Conservation (phyloP, 2,329 filamentous ascomycete genomes). For the Hypoxylon sp. region DNA sequence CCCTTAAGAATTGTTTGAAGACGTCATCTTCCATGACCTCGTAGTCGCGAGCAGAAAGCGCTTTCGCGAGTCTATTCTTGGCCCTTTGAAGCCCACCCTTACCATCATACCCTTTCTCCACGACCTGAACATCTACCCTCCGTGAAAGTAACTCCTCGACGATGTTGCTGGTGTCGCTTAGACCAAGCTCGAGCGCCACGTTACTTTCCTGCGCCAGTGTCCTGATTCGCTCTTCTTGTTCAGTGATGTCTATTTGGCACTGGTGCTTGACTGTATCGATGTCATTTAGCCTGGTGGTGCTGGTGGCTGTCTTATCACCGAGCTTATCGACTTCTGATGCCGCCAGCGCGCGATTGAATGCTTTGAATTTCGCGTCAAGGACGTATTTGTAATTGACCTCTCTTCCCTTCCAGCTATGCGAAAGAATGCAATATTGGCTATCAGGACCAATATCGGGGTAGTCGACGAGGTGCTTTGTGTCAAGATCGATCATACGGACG, state of each 20-base stretch:
- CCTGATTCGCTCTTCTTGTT: conserved; percentile 31
- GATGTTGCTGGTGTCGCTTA: conserved; percentile 11
- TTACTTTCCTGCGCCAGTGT: conserved; percentile 15
- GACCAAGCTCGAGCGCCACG: conserved; percentile 18
- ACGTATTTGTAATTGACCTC: conserved; percentile 54
- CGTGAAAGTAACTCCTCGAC: conserved; percentile 20
- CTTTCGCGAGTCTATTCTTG: conserved; percentile 21
- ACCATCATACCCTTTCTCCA: conserved; percentile 31
- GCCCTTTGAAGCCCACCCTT: conserved; percentile 29
- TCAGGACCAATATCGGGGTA: conserved; percentile 46
- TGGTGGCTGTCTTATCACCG: neutral
- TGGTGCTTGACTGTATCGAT: conserved; percentile 34
- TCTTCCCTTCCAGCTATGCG: conserved; percentile 55
- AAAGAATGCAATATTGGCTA: conserved; percentile 56
- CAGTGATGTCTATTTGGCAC: conserved; percentile 27
- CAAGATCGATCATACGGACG: conserved; percentile 55
- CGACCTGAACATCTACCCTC: conserved; percentile 28
- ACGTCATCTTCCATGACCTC: conserved; percentile 32
- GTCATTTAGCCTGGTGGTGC: conserved; percentile 16
- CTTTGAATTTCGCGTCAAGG: conserved; percentile 44
- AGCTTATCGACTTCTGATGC: conserved; percentile 3
- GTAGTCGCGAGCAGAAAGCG: conserved; percentile 24
- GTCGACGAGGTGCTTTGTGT: conserved; percentile 52
- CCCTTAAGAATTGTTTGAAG: conserved; percentile 28
- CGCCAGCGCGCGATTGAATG: conserved; percentile 22